These are phyloP conservation scores for Fusarium sarcochroum DNA, from an alignment of 2,329 filamentous ascomycete genomes.

Conservation along the genomic window DNA sequence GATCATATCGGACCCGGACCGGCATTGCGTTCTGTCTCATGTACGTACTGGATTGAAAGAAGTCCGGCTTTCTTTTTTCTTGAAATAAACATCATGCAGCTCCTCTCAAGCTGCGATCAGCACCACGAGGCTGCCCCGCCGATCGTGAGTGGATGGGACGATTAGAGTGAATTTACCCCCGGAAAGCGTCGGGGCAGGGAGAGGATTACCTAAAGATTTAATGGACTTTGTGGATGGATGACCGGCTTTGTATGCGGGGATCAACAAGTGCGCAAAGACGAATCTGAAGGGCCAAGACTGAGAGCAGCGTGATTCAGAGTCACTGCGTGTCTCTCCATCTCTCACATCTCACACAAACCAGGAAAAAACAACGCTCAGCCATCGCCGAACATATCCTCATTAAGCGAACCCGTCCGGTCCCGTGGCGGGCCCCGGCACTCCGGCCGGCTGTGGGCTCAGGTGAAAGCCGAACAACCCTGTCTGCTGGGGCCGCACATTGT, in stretches of 20 bases:
- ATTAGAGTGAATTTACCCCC: background rate
- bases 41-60: background rate
- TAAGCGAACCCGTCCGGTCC: constrained; percentile 31
- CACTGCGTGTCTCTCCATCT: background rate
- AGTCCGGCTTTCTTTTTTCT: constrained; percentile 5
- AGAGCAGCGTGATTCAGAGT: background rate
- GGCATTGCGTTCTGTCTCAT: constrained; percentile 17
- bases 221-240: background rate
- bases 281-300: too few species aligned
- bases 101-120: constrained; percentile 12
- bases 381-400: constrained; percentile 41
- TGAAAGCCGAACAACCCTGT: constrained; percentile 41
- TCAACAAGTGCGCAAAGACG: background rate
- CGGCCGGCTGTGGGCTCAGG: constrained; percentile 38
- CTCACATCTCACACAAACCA: background rate
- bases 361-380: constrained; percentile 1
- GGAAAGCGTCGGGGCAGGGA: constrained; percentile 18
- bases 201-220: constrained; percentile 23
- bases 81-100: constrained; percentile 1
- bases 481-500: constrained; percentile 25
- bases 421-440: constrained; percentile 33
- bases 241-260: constrained; percentile 28
- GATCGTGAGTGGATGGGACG: constrained; percentile 46
- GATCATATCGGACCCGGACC: constrained; percentile 44
- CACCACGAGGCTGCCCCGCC: constrained; percentile 46